Base-by-base conservation (phyloP, 257 asterid genomes). In the Fraxinus quadrangulata region DNA sequence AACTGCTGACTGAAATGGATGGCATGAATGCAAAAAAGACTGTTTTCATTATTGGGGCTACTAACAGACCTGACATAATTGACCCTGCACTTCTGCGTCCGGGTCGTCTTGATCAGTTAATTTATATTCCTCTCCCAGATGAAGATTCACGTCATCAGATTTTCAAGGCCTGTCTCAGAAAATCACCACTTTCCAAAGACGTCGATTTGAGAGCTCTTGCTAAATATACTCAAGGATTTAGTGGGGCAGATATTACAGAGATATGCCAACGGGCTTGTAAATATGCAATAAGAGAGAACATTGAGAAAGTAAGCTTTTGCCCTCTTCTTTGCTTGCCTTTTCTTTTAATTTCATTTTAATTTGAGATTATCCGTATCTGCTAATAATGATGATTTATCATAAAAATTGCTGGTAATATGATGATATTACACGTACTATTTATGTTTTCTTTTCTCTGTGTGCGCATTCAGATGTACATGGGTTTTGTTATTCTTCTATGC, bases 11-110 rank as follows among this genome's bases (percentile, higher is more conserved):
- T 10, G 90, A 89, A 77, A 89, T 89, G 92, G 94, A 89, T 42
- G 92, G 92, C 80, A 86, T 89, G 92, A 89, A 84, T 36, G 90
- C 94, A 7, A 89, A 89, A 67, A 89, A 87, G 86, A 86, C 90
- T 13, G 92, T 89, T 61, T 89, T 87, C 85, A 86, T 87, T 0
- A 87, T 89, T 75, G 94, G 94, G 74, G 94, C 94, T 28, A 89
- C 92, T 3, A 89, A 89, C 83, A 80, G 93, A 30, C 93, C 91
- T 19, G 93, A 87, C 73, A 85, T 89, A 9, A 87, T 89, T 54
- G 93, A 89, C 70, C 85, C 92, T 11, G 94, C 94, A 45, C 88
- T 89, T 69, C 80, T 87, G 21, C 91, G 94, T 68, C 92, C 94
- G 0, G 94, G 94, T 19, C 91, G 94, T 65, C 94, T 89, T 24